Evolutionary conservation across 73 alveolate species (phyloP).

Genomic region (Paramecium tetraurelia): DNA sequence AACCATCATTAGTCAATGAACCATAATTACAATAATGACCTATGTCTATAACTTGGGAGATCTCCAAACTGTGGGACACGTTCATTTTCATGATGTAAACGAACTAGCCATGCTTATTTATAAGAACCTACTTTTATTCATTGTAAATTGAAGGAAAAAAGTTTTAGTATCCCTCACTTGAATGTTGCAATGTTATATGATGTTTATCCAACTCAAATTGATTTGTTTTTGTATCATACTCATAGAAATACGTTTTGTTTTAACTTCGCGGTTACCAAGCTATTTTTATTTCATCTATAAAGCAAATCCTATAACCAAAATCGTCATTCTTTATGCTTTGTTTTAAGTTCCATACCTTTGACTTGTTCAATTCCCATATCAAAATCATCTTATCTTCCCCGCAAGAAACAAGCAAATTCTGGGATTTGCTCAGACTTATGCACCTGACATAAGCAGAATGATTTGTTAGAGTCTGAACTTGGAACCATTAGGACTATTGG

Average conservation of each 20-base stretch:
- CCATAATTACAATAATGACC: slow-evolving; percentile 18
- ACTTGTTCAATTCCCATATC: neutral
- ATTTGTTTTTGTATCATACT: neutral
- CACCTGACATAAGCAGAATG: neutral
- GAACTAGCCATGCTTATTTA: neutral
- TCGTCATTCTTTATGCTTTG: neutral
- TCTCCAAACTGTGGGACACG: neutral
- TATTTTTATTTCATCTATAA: neutral
- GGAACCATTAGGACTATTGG: neutral
- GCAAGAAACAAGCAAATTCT: neutral
- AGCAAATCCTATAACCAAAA: neutral
- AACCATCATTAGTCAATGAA: neutral
- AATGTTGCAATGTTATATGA: neutral
- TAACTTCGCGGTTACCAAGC: neutral
- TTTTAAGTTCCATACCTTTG: neutral
- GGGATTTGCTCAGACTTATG: neutral
- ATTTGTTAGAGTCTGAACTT: neutral
- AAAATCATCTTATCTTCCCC: neutral
- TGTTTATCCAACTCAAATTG: neutral
- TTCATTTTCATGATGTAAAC: neutral
- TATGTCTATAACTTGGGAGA: neutral
- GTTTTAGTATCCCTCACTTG: neutral
- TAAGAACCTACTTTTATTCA: neutral
- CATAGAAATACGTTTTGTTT: neutral
- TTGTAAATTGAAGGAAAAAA: neutral